A percentile compares a stretch with the other conserved stretches of the same genome.
phyloP scores from a whole-genome alignment of 1,284 basidiomycete species.

The Pisolithus thermaeus region DNA sequence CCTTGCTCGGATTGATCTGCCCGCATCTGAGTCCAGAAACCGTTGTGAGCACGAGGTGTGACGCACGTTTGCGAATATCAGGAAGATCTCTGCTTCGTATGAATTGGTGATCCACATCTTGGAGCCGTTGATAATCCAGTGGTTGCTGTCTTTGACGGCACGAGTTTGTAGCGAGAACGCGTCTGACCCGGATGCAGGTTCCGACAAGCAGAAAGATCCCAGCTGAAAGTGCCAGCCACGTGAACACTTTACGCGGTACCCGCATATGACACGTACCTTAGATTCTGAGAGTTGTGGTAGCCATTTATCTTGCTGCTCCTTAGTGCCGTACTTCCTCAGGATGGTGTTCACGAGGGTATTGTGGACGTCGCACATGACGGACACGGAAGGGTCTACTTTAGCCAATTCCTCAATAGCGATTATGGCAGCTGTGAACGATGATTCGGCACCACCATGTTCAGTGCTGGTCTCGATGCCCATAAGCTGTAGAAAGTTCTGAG shows the following conservation, averaged over 20 bases:
- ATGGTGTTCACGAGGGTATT: conserved; percentile 98
- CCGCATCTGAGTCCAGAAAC: neutral
- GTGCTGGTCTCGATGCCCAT: conserved; percentile 95
- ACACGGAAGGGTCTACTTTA: conserved; percentile 56
- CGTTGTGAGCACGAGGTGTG: neutral
- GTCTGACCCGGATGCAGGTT: conserved; percentile 91
- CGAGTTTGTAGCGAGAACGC: conserved; percentile 96
- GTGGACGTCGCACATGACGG: conserved; percentile 94
- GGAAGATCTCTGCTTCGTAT: conserved; percentile 89
- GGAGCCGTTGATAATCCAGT: conserved; percentile 87
- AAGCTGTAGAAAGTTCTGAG: conserved; percentile 46
- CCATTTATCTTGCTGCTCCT: conserved; percentile 86
- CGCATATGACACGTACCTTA: conserved; percentile 46
- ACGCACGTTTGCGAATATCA: conserved; percentile 88
- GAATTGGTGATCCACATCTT: conserved; percentile 99
- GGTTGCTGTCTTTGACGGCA: conserved; percentile 78
- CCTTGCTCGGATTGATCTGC: conserved; percentile 84
- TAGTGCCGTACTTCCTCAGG: conserved; percentile 80
- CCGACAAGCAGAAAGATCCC: conserved; percentile 94
- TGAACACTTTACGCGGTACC: neutral
- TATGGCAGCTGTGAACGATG: conserved; percentile 92
- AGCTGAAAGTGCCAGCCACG: conserved; percentile 48
- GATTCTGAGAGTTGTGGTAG: conserved; percentile 77
- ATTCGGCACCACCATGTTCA: conserved; percentile 83
- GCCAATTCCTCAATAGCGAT: conserved; percentile 82